These are phyloP conservation scores for Rhynchosporium agropyri DNA, from an alignment of 2,329 filamentous ascomycete genomes.

Conservation along the genomic window DNA sequence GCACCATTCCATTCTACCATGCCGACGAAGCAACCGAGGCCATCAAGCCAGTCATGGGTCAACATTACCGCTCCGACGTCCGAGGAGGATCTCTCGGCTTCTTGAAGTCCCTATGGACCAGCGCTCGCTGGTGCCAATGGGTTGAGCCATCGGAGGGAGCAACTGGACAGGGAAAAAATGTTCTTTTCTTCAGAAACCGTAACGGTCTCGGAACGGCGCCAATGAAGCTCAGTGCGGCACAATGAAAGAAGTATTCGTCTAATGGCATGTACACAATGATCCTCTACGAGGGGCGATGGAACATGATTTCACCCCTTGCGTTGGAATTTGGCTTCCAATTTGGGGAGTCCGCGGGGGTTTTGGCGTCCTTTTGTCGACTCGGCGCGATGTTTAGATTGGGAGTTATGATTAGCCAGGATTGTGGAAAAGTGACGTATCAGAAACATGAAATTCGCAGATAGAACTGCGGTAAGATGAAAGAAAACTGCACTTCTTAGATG, in stretches of 20 bases:
- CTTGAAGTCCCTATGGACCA: constrained; percentile 78
- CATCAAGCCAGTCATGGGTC: constrained; percentile 93
- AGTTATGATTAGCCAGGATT: neutral
- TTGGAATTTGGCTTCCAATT: constrained; percentile 21
- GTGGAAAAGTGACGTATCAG: neutral
- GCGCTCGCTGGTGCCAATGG: constrained; percentile 90
- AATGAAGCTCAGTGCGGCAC: constrained; percentile 28
- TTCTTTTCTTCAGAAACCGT: constrained; percentile 96
- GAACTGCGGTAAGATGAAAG: constrained; percentile 22
- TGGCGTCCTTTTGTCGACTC: constrained; percentile 20
- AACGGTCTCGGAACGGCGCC: constrained; percentile 72
- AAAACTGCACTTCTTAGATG: constrained; percentile 4
- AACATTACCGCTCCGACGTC: constrained; percentile 87
- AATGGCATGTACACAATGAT: constrained; percentile 19
- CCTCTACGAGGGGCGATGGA: neutral
- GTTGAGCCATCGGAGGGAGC: constrained; percentile 89
- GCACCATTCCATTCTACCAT: constrained; percentile 94
- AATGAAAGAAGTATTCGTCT: constrained; percentile 13
- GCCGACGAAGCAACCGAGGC: constrained; percentile 93
- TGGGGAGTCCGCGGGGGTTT: constrained; percentile 21
- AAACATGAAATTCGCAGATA: constrained; percentile 22
- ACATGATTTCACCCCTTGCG: constrained; percentile 16
- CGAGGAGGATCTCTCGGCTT: constrained; percentile 80
- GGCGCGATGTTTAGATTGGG: neutral
- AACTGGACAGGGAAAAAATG: constrained; percentile 76